These are phyloP conservation scores for Pleurotus pulmonarius DNA, from an alignment of 768 basidiomycete species.

Conservation along the genomic window DNA sequence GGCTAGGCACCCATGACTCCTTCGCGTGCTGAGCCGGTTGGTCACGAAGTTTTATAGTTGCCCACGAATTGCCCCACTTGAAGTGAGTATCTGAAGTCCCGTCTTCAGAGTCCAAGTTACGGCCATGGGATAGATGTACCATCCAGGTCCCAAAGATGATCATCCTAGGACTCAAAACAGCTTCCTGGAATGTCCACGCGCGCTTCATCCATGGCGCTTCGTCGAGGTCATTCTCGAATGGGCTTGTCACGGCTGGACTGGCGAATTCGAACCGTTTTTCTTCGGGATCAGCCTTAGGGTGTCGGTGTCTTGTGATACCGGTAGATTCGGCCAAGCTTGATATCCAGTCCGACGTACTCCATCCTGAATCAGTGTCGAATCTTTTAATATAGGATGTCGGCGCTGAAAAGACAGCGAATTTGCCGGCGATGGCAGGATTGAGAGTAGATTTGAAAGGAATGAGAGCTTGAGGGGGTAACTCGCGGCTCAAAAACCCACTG, in stretches of 20 bases:
- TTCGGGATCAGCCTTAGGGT: background rate
- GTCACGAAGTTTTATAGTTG: background rate
- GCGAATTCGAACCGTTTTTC: background rate
- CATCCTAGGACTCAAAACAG: slow-evolving; percentile 2
- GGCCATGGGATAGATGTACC: background rate
- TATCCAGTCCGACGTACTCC: background rate
- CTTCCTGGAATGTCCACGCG: slow-evolving; percentile 1
- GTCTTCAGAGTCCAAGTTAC: background rate
- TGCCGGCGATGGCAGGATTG: background rate
- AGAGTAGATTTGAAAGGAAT: background rate
- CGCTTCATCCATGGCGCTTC: background rate
- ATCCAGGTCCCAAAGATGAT: background rate
- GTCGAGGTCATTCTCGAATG: background rate
- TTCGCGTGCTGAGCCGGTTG: no score
- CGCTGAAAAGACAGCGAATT: background rate
- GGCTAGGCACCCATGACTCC: background rate
- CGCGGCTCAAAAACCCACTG: background rate
- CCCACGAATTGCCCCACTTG: background rate
- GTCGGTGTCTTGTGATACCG: background rate
- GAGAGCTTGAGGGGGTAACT: background rate
- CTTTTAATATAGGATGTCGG: background rate
- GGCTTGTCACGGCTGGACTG: background rate
- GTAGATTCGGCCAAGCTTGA: background rate
- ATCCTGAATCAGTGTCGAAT: background rate
- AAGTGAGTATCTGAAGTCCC: background rate